Percentiles rank a stretch among this genome's conserved stretches.
Evolutionary conservation across 2,329 filamentous ascomycete genomes (phyloP).

Genomic region (Beauveria rudraprayagi): DNA sequence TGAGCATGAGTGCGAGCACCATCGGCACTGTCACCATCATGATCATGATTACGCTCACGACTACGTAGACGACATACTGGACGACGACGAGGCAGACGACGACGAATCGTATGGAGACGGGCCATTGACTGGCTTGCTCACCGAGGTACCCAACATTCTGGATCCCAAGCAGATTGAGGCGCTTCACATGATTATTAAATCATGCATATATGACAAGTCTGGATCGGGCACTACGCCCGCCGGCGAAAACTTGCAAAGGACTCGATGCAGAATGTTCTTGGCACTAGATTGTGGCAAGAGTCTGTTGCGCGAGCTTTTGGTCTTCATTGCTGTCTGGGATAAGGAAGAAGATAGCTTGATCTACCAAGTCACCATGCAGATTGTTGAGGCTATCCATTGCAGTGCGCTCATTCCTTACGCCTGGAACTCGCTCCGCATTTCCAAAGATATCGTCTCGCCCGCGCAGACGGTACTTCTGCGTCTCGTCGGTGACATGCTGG

Average conservation of each 20-base stretch:
- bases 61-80: slow-evolving; percentile 48
- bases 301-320: slow-evolving; percentile 78
- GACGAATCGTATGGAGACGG: slow-evolving; percentile 75
- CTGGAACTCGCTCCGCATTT: slow-evolving; percentile 83
- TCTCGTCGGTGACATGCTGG: slow-evolving; percentile 82
- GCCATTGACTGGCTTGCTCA: slow-evolving; percentile 74
- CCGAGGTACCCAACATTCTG: slow-evolving; percentile 88
- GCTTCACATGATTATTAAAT: slow-evolving; percentile 94
- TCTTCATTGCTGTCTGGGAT: slow-evolving; percentile 97
- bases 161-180: slow-evolving; percentile 95
- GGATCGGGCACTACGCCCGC: slow-evolving; percentile 59
- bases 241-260: slow-evolving; percentile 80
- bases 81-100: slow-evolving; percentile 62
- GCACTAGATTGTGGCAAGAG: slow-evolving; percentile 88
- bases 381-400: slow-evolving; percentile 85
- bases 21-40: slow-evolving; percentile 25
- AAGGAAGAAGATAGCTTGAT: slow-evolving; percentile 88
- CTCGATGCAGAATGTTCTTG: slow-evolving; percentile 80
- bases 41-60: slow-evolving; percentile 33
- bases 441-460: slow-evolving; percentile 92
- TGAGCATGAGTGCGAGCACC: slow-evolving; percentile 31
- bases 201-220: slow-evolving; percentile 78
- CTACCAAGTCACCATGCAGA: slow-evolving; percentile 93
- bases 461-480: slow-evolving; percentile 90
- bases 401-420: slow-evolving; percentile 86